Conservation (phyloP, 140 eudicot genomes). For the Anethum foeniculum region DNA sequence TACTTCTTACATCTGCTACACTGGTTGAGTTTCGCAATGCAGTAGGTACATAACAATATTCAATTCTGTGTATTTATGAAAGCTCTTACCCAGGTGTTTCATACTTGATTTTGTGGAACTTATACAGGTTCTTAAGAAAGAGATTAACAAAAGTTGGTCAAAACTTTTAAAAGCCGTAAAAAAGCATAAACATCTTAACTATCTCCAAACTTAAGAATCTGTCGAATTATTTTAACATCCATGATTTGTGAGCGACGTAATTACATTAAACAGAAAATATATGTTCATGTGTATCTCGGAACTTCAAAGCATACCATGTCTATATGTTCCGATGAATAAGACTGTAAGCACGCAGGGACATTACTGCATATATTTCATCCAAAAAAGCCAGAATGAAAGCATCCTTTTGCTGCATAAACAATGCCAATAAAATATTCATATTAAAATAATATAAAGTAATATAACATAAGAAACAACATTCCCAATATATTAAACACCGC, state of each 20-base stretch:
- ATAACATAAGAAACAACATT: background rate
- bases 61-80: background rate
- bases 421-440: background rate
- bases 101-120: background rate
- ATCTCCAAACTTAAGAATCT: background rate
- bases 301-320: conserved; percentile 5
- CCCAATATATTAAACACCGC: background rate
- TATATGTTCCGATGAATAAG: background rate
- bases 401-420: background rate
- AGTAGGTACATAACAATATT: background rate
- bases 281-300: background rate
- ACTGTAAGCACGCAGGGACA: background rate
- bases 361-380: conserved; percentile 8
- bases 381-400: background rate
- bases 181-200: background rate
- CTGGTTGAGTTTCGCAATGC: background rate
- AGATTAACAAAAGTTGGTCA: background rate
- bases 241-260: background rate
- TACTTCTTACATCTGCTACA: background rate
- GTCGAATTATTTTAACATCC: background rate
- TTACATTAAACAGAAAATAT: background rate
- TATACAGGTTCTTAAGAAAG: background rate
- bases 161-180: background rate
- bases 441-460: background rate
- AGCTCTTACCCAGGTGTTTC: background rate